These are phyloP conservation scores for Russula vinacea DNA, from an alignment of 768 basidiomycete species.

Conservation along the genomic window DNA sequence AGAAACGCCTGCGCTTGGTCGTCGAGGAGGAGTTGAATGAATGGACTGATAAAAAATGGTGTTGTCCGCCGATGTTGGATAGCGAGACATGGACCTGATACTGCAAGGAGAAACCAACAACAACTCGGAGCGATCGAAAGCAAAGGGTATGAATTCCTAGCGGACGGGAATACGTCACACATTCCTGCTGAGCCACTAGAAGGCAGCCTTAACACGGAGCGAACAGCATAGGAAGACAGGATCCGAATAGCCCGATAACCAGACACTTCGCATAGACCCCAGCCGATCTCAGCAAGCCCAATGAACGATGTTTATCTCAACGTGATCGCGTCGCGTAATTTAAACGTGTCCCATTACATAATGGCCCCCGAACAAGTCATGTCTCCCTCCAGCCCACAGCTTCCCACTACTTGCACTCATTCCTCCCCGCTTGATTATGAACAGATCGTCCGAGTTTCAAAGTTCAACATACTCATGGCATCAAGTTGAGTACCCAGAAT, in stretches of 20 bases:
- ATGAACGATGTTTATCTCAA: neutral
- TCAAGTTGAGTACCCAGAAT: constrained; percentile 52
- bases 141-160: neutral
- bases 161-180: constrained; percentile 16
- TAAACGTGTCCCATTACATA: constrained; percentile 15
- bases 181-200: constrained; percentile 13
- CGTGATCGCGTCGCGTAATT: constrained; percentile 3
- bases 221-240: too few species aligned
- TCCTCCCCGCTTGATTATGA: constrained; percentile 10
- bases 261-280: neutral
- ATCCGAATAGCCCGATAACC: neutral
- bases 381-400: constrained; percentile 1
- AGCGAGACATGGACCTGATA: constrained; percentile 20
- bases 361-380: constrained; percentile 2
- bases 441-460: constrained; percentile 17
- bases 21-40: constrained; percentile 24
- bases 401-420: neutral
- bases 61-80: constrained; percentile 15
- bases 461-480: constrained; percentile 73
- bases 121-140: neutral
- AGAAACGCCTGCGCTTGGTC: constrained; percentile 27
- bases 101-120: neutral
- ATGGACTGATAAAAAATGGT: constrained; percentile 25
- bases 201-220: neutral
- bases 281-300: neutral